Base-by-base conservation (phyloP, 2,329 filamentous ascomycete genomes). In the Trichophaea hybrida region DNA sequence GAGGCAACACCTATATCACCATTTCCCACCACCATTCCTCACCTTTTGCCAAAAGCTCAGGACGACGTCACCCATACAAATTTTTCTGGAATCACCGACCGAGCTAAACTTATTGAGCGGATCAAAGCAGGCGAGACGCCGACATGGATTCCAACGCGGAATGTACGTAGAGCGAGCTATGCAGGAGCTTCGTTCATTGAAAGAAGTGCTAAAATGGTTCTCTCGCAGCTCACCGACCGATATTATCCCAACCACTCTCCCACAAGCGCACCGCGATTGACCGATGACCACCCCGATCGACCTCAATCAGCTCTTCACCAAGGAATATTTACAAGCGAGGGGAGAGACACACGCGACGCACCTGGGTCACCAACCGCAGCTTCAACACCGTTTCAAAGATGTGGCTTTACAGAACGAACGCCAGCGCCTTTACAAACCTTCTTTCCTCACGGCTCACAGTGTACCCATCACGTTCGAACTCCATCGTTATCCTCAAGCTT, bases 401-500 rank as follows among this genome's bases (percentile, higher is more conserved):
- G n/a, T 43, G 38, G n/a, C 10, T 15, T 43, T 15, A 43, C 38
- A 10, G 38, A 15, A 10, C 38, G 38, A 12, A 49, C 44, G 6
- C 61, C 66, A 5, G 69, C 72, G 40, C 60, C 68, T 5, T 31
- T 53, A 10, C 50, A 53, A n/a, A 53, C 50, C 5, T n/a, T 32
- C 10, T 53, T 53, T 37, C 34, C 50, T 5, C 50, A 32, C 13
- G 31, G 10, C 13, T 12, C 60, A 61, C 58, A 64, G 58, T 61
- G 62, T 56, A 64, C 82, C 0, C 69, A 85, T 7, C 84, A 63
- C 55, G 58, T 35, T 8, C 5, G 61, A 50, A 52, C 83, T 2
- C 88, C 84, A 6, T 86, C 88, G 1, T 77, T 86, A 12, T 84
- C 86, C 0, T 85, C 83, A 1, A 89, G 82, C 67, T 96, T 95